A percentile compares a stretch with the other conserved stretches of the same genome.
These are phyloP conservation scores for Entelexis sorbosivorans DNA, from an alignment of 1,139 yeast species.

Conservation along the genomic window DNA sequence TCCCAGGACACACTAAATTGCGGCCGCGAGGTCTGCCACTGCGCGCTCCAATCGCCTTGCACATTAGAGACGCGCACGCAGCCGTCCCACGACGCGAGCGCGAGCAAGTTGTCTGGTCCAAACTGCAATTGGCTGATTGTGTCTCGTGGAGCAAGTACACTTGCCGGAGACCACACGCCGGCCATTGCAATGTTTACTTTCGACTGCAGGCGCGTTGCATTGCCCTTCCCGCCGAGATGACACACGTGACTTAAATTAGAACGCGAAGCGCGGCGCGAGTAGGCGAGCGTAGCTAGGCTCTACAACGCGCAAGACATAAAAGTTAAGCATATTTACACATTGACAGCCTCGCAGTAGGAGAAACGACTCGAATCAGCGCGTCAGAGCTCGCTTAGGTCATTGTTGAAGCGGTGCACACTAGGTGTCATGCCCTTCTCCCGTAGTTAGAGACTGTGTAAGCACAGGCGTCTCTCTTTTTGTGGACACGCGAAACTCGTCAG, in stretches of 20 bases:
- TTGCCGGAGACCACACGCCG: conserved; percentile 7
- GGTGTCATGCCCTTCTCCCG: too few relatives aligned
- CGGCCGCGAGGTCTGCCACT: conserved; percentile 7
- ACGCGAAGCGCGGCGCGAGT: too few relatives aligned
- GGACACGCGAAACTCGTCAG: neutral
- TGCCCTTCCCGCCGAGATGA: too few relatives aligned
- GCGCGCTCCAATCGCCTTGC: neutral
- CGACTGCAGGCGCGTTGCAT: too few relatives aligned
- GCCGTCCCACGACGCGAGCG: conserved; percentile 1
- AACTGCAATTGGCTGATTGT: conserved; percentile 3
- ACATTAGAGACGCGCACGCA: neutral
- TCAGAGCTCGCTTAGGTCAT: too few relatives aligned
- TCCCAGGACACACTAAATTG: conserved; percentile 10
- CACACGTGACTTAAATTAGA: neutral
- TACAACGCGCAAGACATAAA: too few relatives aligned
- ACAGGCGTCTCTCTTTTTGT: neutral
- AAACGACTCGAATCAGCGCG: too few relatives aligned
- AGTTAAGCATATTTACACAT: too few relatives aligned
- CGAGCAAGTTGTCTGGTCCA: neutral
- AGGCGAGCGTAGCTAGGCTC: too few relatives aligned
- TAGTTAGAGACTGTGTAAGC: neutral
- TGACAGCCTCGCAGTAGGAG: too few relatives aligned
- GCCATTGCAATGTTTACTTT: conserved; percentile 1
- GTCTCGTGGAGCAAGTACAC: neutral
- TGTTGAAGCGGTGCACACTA: too few relatives aligned